Evolutionary conservation across 2,329 filamentous ascomycete genomes (phyloP), one percentile per base, ranked within the genome.

Genomic region (Hawksworthiomyces lignivorus): DNA sequence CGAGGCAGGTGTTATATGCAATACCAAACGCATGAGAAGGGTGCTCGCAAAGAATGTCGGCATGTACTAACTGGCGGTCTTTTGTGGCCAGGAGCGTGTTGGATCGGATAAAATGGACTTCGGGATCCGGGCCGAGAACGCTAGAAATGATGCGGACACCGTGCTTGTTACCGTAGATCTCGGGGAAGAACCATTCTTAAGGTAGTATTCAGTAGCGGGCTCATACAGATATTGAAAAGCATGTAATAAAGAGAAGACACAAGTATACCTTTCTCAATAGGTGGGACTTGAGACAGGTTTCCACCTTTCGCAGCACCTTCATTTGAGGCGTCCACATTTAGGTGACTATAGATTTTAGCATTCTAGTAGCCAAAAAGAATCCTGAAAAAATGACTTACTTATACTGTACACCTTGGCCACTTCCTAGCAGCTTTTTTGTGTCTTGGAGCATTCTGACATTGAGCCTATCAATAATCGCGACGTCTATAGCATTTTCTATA

Each of bases 1-100:
- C n/a, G n/a, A n/a, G n/a, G n/a, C n/a, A n/a, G n/a, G n/a, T n/a
- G n/a, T n/a, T n/a, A n/a, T n/a, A n/a, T n/a, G n/a, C n/a, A n/a
- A n/a, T n/a, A n/a, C n/a, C n/a, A n/a, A n/a, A n/a, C n/a, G n/a
- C n/a, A n/a, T n/a, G n/a, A n/a, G n/a, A n/a, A n/a, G n/a, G n/a
- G n/a, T n/a, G n/a, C n/a, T n/a, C n/a, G n/a, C n/a, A n/a, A n/a
- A n/a, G n/a, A n/a, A 74, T 73, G 47, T 81, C 77, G 0, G 71
- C 68, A 56, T 81, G 77, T 0, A 76, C 72, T 0, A 73, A 75
- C 46, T 77, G 74, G 20, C 68, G 60, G 41, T 67, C 45, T 21
- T 47, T 38, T 22, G 29, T 41, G 35, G 82, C 24, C 70, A 73
- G 44, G 2, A 51, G 48, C 10, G 46, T 54, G 45, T 53, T 52